Evolutionary conservation across 495 filamentous ascomycete genomes (phyloP), one percentile per base, ranked within the genome.

Genomic region (Lasiosphaeris hirsuta): DNA sequence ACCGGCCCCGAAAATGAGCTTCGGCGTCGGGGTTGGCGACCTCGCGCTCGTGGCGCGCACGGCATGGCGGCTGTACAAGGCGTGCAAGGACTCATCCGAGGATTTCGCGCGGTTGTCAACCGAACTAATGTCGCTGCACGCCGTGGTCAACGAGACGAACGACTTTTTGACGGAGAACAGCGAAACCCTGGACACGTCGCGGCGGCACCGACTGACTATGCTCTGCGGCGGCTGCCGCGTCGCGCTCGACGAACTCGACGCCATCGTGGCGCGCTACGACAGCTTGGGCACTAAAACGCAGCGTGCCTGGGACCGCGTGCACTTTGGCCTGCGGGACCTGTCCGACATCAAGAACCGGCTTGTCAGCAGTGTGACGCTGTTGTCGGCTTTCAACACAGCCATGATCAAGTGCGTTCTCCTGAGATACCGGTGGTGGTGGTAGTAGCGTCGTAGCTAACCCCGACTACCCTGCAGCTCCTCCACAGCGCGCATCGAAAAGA

Each of bases 281-380:
- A 68, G 61, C 34, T 60, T 72, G 11, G 73, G 72, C 23, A 72
- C 70, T 7, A 63, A 73, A 37, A 57, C 61, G 19, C 66, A 73
- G 63, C 51, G 68, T 18, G 68, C 64, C 19, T 76, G 70, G 71
- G 73, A 74, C 60, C 64, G 71, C n/a, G 62, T 72, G 66, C 62
- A 56, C 9, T 75, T 64, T 56, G 64, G 67, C 7, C 23, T 59
- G 6, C 63, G 71, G 52, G 63, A 73, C 17, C 39, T 73, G 33
- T 52, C 57, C 11, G 69, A 73, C 53, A 60, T 75, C 3, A 62
- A 70, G 49, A 61, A 49, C 37, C 57, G 68, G 3, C 46, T 75
- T 1, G 68, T 62, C 33, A 69, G 61, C 36, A 65, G 68, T 50
- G 57, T 49, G 8, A 67, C 63, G 10, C 40, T 72, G 42, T 54